Evolutionary conservation across 2,329 filamentous ascomycete species (phyloP).

Genomic region (Dothistroma pini): DNA sequence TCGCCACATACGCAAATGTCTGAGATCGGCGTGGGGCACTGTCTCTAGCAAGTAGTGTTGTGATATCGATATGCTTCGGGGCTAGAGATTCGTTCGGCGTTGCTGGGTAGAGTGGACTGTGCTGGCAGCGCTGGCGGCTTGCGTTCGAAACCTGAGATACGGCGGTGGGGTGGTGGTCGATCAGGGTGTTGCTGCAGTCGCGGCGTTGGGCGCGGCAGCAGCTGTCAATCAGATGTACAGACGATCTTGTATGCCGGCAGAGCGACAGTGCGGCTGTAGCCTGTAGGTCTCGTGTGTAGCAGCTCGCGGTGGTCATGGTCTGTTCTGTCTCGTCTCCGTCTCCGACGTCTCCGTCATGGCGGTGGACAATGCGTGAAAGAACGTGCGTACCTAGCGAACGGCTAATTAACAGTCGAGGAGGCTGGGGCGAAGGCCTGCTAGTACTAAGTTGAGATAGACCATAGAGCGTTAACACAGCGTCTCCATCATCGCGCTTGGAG

Average conservation of each 20-base stretch:
- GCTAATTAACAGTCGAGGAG: background rate
- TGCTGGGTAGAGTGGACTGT: background rate
- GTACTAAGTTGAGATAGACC: background rate
- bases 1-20: background rate
- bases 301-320: background rate
- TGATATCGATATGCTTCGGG: background rate
- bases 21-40: background rate
- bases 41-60: background rate
- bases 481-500: background rate
- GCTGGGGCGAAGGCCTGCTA: background rate
- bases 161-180: background rate
- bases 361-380: background rate
- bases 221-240: background rate
- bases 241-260: background rate
- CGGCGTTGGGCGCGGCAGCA: background rate
- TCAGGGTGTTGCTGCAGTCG: background rate
- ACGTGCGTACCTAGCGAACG: background rate
- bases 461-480: background rate
- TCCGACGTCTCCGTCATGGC: background rate
- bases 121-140: background rate
- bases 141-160: background rate
- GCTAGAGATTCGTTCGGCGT: background rate
- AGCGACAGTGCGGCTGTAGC: background rate
- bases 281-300: background rate
- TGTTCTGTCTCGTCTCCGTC: background rate